phyloP scores from a whole-genome alignment of 345 rosid genomes.

The Gossypium mustelinum region DNA sequence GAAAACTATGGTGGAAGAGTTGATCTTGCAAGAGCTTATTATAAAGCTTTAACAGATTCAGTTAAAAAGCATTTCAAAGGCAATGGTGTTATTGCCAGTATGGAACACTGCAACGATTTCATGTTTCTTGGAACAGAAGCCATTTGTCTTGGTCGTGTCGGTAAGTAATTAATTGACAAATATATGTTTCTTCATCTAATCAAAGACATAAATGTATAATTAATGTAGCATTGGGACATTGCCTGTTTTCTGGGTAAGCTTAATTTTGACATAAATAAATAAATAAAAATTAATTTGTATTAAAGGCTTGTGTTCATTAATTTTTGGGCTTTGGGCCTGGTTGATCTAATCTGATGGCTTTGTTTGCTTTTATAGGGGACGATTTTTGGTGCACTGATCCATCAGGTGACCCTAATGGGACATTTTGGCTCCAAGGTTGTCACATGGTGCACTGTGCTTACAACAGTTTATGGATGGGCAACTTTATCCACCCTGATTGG shows the following conservation, averaged over 20 bases:
- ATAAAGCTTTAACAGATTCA: slow-evolving; percentile 66
- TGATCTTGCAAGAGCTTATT: slow-evolving; percentile 81
- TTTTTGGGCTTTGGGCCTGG: slow-evolving; percentile 2
- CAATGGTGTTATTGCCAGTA: slow-evolving; percentile 93
- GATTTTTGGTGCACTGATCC: slow-evolving; percentile 99
- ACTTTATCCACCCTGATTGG: slow-evolving; percentile 98
- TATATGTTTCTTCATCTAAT: too few relatives aligned
- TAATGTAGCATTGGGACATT: too few relatives aligned
- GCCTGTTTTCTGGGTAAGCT: too few relatives aligned
- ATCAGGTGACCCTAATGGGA: slow-evolving; percentile 90
- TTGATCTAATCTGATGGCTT: neutral
- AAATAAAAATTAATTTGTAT: too few relatives aligned
- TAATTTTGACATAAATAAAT: too few relatives aligned
- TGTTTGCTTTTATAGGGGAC: slow-evolving; percentile 47
- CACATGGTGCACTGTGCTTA: slow-evolving; percentile 99
- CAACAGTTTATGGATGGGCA: slow-evolving; percentile 99
- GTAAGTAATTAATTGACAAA: slow-evolving; percentile 34
- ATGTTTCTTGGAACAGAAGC: slow-evolving; percentile 96
- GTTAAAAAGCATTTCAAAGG: slow-evolving; percentile 85
- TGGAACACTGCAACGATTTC: slow-evolving; percentile 98
- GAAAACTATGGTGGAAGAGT: slow-evolving; percentile 93
- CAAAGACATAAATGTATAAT: too few relatives aligned
- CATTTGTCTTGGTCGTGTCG: slow-evolving; percentile 94
- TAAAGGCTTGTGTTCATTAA: too few relatives aligned
- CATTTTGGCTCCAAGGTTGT: slow-evolving; percentile 98